Evolutionary conservation across 805 yeast species (phyloP).

Genomic region (Pichia phayaonensis): DNA sequence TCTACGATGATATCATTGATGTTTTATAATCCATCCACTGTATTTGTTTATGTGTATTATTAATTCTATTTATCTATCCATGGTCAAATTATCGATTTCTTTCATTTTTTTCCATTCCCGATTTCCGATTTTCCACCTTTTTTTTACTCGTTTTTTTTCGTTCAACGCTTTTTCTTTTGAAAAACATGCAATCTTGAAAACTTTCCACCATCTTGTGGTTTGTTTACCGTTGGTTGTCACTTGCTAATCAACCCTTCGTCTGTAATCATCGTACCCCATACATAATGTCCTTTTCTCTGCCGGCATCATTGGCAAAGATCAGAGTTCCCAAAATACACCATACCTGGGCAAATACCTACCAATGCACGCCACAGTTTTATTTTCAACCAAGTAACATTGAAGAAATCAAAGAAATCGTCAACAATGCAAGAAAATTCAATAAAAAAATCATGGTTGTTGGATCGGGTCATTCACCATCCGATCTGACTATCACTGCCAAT

Average conservation of each 20-base stretch:
- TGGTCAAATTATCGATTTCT: too few species aligned
- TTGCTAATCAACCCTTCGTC: too few species aligned
- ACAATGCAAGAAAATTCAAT: slow-evolving; percentile 47
- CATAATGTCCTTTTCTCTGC: slow-evolving; percentile 15
- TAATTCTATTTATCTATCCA: background rate
- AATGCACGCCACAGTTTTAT: slow-evolving; percentile 65
- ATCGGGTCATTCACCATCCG: slow-evolving; percentile 93
- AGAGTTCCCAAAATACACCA: slow-evolving; percentile 41
- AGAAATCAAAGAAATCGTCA: slow-evolving; percentile 62
- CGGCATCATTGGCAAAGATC: slow-evolving; percentile 20
- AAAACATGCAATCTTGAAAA: too few species aligned
- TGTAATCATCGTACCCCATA: too few species aligned
- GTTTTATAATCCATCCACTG: background rate
- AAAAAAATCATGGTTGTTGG: slow-evolving; percentile 82
- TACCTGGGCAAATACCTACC: slow-evolving; percentile 91
- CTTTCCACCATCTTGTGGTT: too few species aligned
- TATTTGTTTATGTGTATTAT: background rate
- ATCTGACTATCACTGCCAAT: slow-evolving; percentile 66
- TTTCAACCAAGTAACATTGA: slow-evolving; percentile 69
- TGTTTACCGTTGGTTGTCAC: too few species aligned
- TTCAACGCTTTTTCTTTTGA: too few species aligned
- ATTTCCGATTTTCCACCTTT: too few species aligned
- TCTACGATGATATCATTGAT: slow-evolving; percentile 16
- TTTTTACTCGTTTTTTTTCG: too few species aligned
- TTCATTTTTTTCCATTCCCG: background rate